Evolutionary conservation across 192 early-diverging fungal genomes (phyloP), one percentile per base, ranked within the genome.

Genomic region (Jimgerdemannia lactiflua): DNA sequence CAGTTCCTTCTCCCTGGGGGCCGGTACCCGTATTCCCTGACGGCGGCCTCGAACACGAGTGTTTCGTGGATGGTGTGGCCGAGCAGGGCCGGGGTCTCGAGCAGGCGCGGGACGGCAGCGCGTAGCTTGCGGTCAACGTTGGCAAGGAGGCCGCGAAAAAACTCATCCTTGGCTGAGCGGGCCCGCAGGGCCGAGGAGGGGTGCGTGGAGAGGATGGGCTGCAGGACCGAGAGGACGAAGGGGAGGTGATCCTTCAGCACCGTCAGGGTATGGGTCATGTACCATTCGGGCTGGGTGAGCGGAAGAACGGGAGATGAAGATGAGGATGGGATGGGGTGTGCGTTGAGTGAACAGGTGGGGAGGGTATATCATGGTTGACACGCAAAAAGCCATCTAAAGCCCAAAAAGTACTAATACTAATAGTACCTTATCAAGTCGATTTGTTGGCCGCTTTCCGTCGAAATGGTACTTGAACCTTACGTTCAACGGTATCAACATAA

Each of bases 381-480:
- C 18, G 43, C 42, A 14, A 71, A 71, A 20, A 17, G 42, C 66
- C 7, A 20, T 20, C 19, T 69, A n/a, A 14, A n/a, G 19, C 19
- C 44, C n/a, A n/a, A n/a, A n/a, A n/a, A n/a, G n/a, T n/a, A n/a
- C n/a, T n/a, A n/a, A n/a, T n/a, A n/a, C n/a, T n/a, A n/a, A n/a
- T n/a, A n/a, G 59, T 84, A 86, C 89, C 82, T 92, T 93, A 74
- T 94, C 93, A 3, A 92, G 82, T 64, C 91, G 85, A 75, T 91
- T 93, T 3, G 93, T 94, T 17, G 87, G 83, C 65, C 90, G 84
- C 8, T 79, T 82, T 10, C 90, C 86, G 65, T 92, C 91, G 79
- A 94, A 94, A 73, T 94, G 91, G 71, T 87, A 94, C 72, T 87
- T 81, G 78, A 94, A 93, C 64, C 92, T 79, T 29, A 91, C 73